A percentile compares a stretch with the other conserved stretches of the same genome.
Conservation (phyloP, 2,329 filamentous ascomycete genomes). For the Pseudogymnoascus sp. region DNA sequence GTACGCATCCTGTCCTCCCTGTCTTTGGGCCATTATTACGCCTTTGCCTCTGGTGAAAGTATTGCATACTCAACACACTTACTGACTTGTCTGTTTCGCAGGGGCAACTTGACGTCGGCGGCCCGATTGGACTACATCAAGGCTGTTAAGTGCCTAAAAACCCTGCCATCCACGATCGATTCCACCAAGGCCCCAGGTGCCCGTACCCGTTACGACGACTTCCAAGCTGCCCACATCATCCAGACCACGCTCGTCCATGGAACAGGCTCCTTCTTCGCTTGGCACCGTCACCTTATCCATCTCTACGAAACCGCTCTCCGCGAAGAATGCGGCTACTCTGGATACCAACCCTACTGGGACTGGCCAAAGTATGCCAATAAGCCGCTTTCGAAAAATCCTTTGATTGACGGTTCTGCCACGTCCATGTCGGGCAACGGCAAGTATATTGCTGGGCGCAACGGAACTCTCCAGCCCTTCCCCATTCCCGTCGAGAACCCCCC, state of each 20-base stretch:
- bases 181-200: slow-evolving; percentile 17
- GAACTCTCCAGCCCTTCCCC: neutral
- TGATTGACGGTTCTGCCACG: slow-evolving; percentile 42
- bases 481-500: neutral
- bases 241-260: slow-evolving; percentile 29
- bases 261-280: slow-evolving; percentile 32
- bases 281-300: slow-evolving; percentile 34
- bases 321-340: slow-evolving; percentile 31
- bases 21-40: neutral
- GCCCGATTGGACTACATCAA: slow-evolving; percentile 9
- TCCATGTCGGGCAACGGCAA: slow-evolving; percentile 41
- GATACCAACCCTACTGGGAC: neutral
- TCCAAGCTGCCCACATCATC: slow-evolving; percentile 32
- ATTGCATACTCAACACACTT: neutral
- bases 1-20: neutral
- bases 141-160: slow-evolving; percentile 28
- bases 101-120: neutral
- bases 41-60: neutral
- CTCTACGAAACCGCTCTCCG: slow-evolving; percentile 32
- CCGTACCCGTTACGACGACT: slow-evolving; percentile 31
- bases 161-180: slow-evolving; percentile 27
- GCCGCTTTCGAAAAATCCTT: neutral
- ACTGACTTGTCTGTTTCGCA: neutral
- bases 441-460: slow-evolving; percentile 1
- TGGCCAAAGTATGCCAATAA: neutral